A percentile compares a stretch with the other conserved stretches of the same genome.
phyloP scores from a whole-genome alignment of 257 asterid species.

The Scutellaria baicalensis region DNA sequence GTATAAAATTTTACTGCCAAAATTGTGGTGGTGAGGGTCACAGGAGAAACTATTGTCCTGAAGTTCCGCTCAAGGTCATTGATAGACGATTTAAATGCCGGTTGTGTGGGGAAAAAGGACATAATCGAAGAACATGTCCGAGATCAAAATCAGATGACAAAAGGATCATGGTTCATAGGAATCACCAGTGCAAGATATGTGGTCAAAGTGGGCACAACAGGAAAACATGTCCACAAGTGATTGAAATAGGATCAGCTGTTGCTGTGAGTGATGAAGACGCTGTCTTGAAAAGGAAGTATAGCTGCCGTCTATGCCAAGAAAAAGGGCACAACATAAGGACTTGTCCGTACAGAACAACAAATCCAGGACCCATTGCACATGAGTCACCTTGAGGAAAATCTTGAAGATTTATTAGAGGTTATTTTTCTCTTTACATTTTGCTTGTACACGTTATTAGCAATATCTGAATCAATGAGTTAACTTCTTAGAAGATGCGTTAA shows the following conservation, averaged over 20 bases:
- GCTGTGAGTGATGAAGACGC: slow-evolving; percentile 9
- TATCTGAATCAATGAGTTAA: not conserved
- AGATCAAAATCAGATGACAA: slow-evolving; percentile 33
- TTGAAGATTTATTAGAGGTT: slow-evolving; percentile 8
- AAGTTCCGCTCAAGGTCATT: slow-evolving; percentile 19
- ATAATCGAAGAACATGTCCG: slow-evolving; percentile 79
- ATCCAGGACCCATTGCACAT: not conserved
- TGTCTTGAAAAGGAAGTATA: slow-evolving; percentile 20
- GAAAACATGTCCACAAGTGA: slow-evolving; percentile 57
- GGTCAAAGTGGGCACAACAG: slow-evolving; percentile 65
- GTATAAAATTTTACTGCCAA: slow-evolving; percentile 60
- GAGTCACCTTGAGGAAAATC: not conserved
- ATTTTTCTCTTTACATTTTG: not conserved
- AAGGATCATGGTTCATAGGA: slow-evolving; percentile 18
- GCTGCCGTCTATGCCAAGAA: slow-evolving; percentile 40
- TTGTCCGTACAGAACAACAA: slow-evolving; percentile 35
- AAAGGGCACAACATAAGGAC: slow-evolving; percentile 60
- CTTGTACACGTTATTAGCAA: slow-evolving; percentile 2
- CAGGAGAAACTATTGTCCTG: slow-evolving; percentile 77
- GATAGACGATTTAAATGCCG: slow-evolving; percentile 60
- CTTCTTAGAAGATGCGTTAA: not conserved
- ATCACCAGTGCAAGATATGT: slow-evolving; percentile 58
- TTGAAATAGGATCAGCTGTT: slow-evolving; percentile 17
- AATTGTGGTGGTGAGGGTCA: slow-evolving; percentile 88
- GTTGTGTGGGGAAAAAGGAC: slow-evolving; percentile 79